Conservation (phyloP, 2,329 filamentous ascomycete genomes). For the Trichoderma arundinaceum region DNA sequence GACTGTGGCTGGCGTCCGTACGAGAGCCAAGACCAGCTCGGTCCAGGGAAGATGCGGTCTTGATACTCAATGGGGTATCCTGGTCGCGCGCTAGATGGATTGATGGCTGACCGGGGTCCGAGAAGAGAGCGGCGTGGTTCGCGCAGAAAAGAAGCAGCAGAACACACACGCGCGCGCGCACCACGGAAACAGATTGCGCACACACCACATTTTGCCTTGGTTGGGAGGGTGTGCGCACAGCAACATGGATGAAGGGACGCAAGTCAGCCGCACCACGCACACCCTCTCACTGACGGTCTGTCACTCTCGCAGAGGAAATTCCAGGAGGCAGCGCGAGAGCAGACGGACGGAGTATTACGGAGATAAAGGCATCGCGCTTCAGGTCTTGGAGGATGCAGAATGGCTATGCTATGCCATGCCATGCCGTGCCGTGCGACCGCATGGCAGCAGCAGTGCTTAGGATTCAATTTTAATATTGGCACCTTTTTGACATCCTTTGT, state of each 20-base stretch:
- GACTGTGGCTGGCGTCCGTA: slow-evolving; percentile 29
- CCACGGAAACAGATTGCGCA: slow-evolving; percentile 21
- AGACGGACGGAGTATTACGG: slow-evolving; percentile 21
- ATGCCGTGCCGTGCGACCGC: background rate
- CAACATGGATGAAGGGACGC: slow-evolving; percentile 20
- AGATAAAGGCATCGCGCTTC: slow-evolving; percentile 1
- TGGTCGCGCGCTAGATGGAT: slow-evolving; percentile 24
- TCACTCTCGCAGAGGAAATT: slow-evolving; percentile 21
- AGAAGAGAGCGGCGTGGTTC: slow-evolving; percentile 29
- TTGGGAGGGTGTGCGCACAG: slow-evolving; percentile 26
- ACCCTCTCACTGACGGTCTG: slow-evolving; percentile 14
- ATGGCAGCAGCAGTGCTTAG: background rate
- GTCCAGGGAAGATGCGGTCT: slow-evolving; percentile 30
- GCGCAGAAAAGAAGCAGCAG: slow-evolving; percentile 30
- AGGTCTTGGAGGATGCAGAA: slow-evolving; percentile 3
- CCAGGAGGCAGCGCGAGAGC: slow-evolving; percentile 21
- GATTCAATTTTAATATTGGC: background rate
- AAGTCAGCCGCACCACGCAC: slow-evolving; percentile 30
- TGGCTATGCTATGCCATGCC: background rate
- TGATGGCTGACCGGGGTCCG: slow-evolving; percentile 30
- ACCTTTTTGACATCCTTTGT: background rate
- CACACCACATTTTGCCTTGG: slow-evolving; percentile 28
- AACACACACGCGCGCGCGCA: slow-evolving; percentile 24
- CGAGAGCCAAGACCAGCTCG: slow-evolving; percentile 28
- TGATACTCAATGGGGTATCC: slow-evolving; percentile 33